phyloP scores from a whole-genome alignment of 2,329 filamentous ascomycete species.

The Fusarium citri region DNA sequence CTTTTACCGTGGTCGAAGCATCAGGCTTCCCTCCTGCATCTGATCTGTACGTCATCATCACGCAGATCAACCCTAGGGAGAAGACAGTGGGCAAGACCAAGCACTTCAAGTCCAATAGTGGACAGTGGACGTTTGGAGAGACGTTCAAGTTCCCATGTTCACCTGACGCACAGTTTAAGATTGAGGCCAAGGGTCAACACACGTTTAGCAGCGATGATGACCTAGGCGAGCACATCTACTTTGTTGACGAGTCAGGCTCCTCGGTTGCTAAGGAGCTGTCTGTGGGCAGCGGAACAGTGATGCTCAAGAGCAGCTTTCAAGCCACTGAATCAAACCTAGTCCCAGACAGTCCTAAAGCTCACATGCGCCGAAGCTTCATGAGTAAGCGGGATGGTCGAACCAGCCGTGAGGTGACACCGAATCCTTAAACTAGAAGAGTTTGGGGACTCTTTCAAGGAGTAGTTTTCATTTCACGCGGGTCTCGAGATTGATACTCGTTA shows the following conservation, averaged over 20 bases:
- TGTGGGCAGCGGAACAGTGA: slow-evolving; percentile 78
- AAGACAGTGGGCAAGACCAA: slow-evolving; percentile 95
- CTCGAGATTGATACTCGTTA: slow-evolving; percentile 8
- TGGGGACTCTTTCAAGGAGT: background rate
- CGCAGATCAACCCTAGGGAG: slow-evolving; percentile 73
- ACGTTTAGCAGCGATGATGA: slow-evolving; percentile 86
- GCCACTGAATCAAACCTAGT: slow-evolving; percentile 58
- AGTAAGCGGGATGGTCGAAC: slow-evolving; percentile 61
- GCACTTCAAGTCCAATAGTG: slow-evolving; percentile 79
- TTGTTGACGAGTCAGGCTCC: slow-evolving; percentile 82
- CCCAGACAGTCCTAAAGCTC: slow-evolving; percentile 60
- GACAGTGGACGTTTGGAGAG: slow-evolving; percentile 78
- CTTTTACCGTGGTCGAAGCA: slow-evolving; percentile 83
- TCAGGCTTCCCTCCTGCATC: slow-evolving; percentile 79
- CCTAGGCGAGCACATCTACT: slow-evolving; percentile 88
- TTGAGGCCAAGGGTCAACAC: slow-evolving; percentile 86
- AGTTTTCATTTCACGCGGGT: slow-evolving; percentile 5
- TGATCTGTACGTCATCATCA: slow-evolving; percentile 82
- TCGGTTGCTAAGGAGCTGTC: slow-evolving; percentile 78
- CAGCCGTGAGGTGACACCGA: slow-evolving; percentile 59
- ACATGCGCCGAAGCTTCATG: slow-evolving; percentile 66
- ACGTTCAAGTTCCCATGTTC: slow-evolving; percentile 82
- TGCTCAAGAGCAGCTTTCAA: slow-evolving; percentile 79
- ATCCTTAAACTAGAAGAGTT: slow-evolving; percentile 41
- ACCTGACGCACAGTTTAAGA: slow-evolving; percentile 85